phyloP scores from a whole-genome alignment of 257 asterid species.

The Nyctanthes arbortristis region DNA sequence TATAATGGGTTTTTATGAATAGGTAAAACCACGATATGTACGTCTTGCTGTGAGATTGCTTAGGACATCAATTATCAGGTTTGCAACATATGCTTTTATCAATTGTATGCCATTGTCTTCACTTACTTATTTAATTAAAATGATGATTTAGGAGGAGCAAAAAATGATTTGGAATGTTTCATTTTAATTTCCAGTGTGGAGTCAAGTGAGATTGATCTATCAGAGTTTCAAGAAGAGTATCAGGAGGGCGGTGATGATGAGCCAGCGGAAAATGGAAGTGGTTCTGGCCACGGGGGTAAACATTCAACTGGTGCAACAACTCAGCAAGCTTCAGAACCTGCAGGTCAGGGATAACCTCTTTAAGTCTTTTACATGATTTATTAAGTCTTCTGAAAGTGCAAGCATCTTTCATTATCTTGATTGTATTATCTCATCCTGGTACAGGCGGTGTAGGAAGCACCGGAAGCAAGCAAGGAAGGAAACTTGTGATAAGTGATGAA shows the following conservation, averaged over 20 bases:
- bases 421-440: constrained; percentile 23
- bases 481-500: constrained; percentile 73
- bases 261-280: constrained; percentile 35
- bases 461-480: constrained; percentile 58
- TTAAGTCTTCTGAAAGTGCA: neutral
- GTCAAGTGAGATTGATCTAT: constrained; percentile 89
- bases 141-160: too few species aligned
- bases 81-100: constrained; percentile 26
- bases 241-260: constrained; percentile 40
- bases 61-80: constrained; percentile 91
- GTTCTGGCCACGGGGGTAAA: constrained; percentile 36
- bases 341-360: constrained; percentile 33
- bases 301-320: constrained; percentile 34
- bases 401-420: neutral
- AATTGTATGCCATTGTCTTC: neutral
- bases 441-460: constrained; percentile 60
- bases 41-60: constrained; percentile 75
- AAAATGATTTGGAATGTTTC: neutral
- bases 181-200: constrained; percentile 70
- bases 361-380: neutral
- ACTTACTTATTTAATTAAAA: neutral
- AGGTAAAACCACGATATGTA: constrained; percentile 81
- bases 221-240: constrained; percentile 86
- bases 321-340: constrained; percentile 42
- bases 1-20: constrained; percentile 24